These are phyloP conservation scores for Microthyrium microscopicum DNA, from an alignment of 2,329 filamentous ascomycete species.

Conservation along the genomic window DNA sequence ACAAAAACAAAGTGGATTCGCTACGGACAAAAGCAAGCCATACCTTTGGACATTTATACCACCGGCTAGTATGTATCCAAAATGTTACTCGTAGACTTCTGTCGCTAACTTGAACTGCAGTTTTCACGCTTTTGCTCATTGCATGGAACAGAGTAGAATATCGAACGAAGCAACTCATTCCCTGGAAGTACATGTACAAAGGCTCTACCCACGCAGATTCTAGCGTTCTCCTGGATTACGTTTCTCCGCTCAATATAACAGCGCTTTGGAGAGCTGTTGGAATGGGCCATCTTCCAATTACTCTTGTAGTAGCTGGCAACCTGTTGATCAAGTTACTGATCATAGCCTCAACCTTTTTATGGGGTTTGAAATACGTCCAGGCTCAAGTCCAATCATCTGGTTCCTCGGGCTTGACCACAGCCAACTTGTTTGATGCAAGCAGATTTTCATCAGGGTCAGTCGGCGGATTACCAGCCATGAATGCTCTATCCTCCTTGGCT, in stretches of 20 bases:
- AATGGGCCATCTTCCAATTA: not conserved
- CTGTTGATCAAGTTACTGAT: slow-evolving; percentile 4
- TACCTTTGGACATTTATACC: not conserved
- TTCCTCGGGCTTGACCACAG: no score
- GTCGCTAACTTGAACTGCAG: not conserved
- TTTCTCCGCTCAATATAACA: slow-evolving; percentile 1
- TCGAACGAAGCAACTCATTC: slow-evolving; percentile 6
- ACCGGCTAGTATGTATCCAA: not conserved
- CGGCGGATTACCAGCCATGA: no score
- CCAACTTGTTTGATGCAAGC: no score
- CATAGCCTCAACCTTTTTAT: slow-evolving; percentile 6
- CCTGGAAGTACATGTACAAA: slow-evolving; percentile 4
- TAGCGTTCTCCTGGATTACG: slow-evolving; percentile 8
- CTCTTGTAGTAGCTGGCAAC: slow-evolving; percentile 2
- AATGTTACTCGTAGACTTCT: not conserved
- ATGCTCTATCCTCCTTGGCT: no score
- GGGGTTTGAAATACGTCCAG: no score
- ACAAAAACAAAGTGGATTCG: no score
- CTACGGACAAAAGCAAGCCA: not conserved
- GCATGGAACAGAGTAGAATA: slow-evolving; percentile 7
- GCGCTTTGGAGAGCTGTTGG: slow-evolving; percentile 1
- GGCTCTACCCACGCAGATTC: slow-evolving; percentile 1
- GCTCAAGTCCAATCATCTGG: no score
- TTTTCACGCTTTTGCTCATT: slow-evolving; percentile 2
- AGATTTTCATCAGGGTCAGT: no score